phyloP scores from a whole-genome alignment of 129 eudicot species.

The Flaveria sonorensis region DNA sequence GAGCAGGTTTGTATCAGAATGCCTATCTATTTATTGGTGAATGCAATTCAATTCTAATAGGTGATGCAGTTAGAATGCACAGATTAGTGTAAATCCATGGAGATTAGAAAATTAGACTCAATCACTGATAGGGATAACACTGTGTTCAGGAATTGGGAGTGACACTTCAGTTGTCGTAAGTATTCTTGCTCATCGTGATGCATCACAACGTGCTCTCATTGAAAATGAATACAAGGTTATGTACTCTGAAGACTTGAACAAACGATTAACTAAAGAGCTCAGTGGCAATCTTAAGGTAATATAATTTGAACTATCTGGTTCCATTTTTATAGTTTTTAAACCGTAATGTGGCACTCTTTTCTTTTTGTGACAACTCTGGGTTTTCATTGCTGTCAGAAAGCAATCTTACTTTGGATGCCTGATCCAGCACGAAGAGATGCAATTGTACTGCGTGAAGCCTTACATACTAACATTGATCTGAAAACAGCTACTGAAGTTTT shows the following conservation, averaged over 20 bases:
- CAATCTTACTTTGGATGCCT: constrained; percentile 61
- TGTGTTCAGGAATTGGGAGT: constrained; percentile 65
- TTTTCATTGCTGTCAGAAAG: constrained; percentile 48
- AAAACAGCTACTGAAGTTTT: constrained; percentile 66
- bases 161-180: constrained; percentile 54
- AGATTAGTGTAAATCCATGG: background rate
- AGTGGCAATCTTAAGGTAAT: constrained; percentile 65
- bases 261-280: constrained; percentile 63
- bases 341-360: background rate
- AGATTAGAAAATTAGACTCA: background rate
- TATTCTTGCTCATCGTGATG: constrained; percentile 73
- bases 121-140: background rate
- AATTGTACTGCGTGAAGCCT: constrained; percentile 46
- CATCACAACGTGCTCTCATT: constrained; percentile 64
- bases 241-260: constrained; percentile 57
- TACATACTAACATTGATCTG: constrained; percentile 36
- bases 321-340: background rate
- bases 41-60: background rate
- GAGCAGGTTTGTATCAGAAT: too few relatives aligned
- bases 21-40: too few relatives aligned
- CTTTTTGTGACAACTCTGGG: background rate
- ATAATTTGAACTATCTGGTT: background rate
- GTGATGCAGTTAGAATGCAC: background rate
- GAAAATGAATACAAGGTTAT: constrained; percentile 57
- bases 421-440: constrained; percentile 76